Evolutionary conservation across 2,329 filamentous ascomycete species (phyloP).

Genomic region (Remersonia thermophila): DNA sequence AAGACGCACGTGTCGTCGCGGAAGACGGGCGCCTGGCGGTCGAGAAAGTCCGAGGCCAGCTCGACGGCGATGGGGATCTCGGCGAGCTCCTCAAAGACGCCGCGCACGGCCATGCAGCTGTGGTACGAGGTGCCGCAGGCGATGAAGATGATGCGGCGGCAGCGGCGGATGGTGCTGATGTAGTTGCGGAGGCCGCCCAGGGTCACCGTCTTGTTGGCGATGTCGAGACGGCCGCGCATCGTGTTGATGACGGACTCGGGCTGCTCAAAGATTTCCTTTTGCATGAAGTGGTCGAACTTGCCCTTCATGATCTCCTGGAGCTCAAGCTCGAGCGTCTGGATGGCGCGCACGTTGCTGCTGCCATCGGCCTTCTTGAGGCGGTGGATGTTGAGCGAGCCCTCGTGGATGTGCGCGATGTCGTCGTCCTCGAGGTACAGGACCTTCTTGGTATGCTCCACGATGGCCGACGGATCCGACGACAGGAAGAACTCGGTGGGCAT

Average conservation of each 20-base stretch:
- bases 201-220: conserved; percentile 86
- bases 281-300: conserved; percentile 99
- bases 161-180: conserved; percentile 90
- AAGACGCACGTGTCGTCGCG: conserved; percentile 98
- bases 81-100: conserved; percentile 92
- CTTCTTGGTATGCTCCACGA: conserved; percentile 99
- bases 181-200: conserved; percentile 93
- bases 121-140: conserved; percentile 97
- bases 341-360: conserved; percentile 90
- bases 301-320: conserved; percentile 99
- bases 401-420: conserved; percentile 98
- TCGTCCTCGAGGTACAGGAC: conserved; percentile 99
- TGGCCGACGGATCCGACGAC: conserved; percentile 94
- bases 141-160: conserved; percentile 96
- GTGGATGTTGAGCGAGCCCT: conserved; percentile 98
- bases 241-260: conserved; percentile 99
- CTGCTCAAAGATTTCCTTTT: conserved; percentile 99
- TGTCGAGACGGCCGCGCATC: conserved; percentile 96
- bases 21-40: conserved; percentile 94
- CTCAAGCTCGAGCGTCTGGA: conserved; percentile 97
- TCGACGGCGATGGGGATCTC: conserved; percentile 97
- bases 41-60: conserved; percentile 94
- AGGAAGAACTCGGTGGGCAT: conserved; percentile 99
- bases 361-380: conserved; percentile 94
- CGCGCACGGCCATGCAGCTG: conserved; percentile 98